Conservation (phyloP, 2,329 filamentous ascomycete genomes). For the Lizonia empirigonia region DNA sequence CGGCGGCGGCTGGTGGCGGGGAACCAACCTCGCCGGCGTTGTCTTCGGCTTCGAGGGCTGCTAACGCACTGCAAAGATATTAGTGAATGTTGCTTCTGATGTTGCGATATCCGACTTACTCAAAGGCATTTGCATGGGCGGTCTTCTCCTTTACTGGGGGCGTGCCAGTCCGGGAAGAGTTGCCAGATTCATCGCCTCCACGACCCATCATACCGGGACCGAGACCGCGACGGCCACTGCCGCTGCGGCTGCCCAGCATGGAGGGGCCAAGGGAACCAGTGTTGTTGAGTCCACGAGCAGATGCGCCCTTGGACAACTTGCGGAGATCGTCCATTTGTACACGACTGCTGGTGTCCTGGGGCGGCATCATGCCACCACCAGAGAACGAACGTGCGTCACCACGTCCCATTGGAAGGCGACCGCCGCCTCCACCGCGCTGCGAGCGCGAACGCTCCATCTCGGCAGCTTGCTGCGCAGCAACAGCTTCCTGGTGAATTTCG, state of each 20-base stretch:
- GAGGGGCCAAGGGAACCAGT: slow-evolving; percentile 73
- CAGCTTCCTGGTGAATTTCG: slow-evolving; percentile 84
- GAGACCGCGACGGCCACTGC: slow-evolving; percentile 79
- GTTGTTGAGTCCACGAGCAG: slow-evolving; percentile 62
- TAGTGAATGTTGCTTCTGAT: slow-evolving; percentile 15
- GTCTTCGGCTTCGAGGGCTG: slow-evolving; percentile 61
- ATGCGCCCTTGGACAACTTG: slow-evolving; percentile 70
- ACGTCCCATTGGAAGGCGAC: slow-evolving; percentile 75
- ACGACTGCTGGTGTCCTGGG: slow-evolving; percentile 74
- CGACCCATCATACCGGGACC: slow-evolving; percentile 69
- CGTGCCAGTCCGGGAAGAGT: slow-evolving; percentile 87
- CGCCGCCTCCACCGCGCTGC: slow-evolving; percentile 71
- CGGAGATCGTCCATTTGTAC: slow-evolving; percentile 91
- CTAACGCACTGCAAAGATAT: slow-evolving; percentile 55
- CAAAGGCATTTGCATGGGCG: slow-evolving; percentile 84
- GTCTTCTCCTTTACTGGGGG: slow-evolving; percentile 72
- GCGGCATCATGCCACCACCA: slow-evolving; percentile 70
- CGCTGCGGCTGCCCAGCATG: slow-evolving; percentile 86
- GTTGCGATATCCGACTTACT: slow-evolving; percentile 64
- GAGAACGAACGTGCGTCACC: slow-evolving; percentile 88
- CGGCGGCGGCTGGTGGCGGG: slow-evolving; percentile 66
- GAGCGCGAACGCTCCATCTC: slow-evolving; percentile 67
- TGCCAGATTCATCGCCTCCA: slow-evolving; percentile 81
- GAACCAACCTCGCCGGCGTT: slow-evolving; percentile 64
- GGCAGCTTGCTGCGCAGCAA: slow-evolving; percentile 78